Evolutionary conservation across 306 rosid genomes (phyloP).

Genomic region (Fragaria vesca): DNA sequence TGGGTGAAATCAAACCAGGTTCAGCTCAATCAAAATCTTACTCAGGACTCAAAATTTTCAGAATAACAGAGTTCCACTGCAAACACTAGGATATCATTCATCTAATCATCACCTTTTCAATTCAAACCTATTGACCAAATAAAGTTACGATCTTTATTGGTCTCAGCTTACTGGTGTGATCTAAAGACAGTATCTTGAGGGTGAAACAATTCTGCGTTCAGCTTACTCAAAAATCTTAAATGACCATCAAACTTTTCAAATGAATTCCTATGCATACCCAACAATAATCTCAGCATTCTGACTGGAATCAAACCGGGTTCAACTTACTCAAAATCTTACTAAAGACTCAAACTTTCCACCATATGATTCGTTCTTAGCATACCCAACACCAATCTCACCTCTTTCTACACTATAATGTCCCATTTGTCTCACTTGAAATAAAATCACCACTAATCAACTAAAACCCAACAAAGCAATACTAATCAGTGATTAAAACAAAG

Average conservation of each 20-base stretch:
- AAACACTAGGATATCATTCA: conserved; percentile 2
- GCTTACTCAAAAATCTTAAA: not conserved
- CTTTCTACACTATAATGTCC: not conserved
- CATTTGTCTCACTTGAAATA: not conserved
- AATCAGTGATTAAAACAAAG: not conserved
- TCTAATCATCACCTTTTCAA: not conserved
- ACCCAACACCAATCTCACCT: not conserved
- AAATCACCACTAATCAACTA: not conserved
- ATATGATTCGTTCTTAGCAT: not conserved
- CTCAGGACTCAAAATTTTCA: not conserved
- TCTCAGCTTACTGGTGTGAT: not conserved
- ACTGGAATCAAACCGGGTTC: not conserved
- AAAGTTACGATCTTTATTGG: not conserved
- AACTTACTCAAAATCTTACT: not conserved
- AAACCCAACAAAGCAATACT: not conserved
- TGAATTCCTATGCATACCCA: not conserved
- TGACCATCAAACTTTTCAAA: not conserved
- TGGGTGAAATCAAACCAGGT: not conserved
- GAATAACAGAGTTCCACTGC: not conserved
- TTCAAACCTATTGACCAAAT: not conserved
- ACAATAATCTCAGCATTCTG: not conserved
- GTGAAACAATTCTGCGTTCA: not conserved
- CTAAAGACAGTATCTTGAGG: not conserved
- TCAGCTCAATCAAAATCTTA: not conserved
- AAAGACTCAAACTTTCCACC: not conserved